Evolutionary conservation across 371 early-diverging fungal genomes (phyloP).

Genomic region (Mortierella sp.): DNA sequence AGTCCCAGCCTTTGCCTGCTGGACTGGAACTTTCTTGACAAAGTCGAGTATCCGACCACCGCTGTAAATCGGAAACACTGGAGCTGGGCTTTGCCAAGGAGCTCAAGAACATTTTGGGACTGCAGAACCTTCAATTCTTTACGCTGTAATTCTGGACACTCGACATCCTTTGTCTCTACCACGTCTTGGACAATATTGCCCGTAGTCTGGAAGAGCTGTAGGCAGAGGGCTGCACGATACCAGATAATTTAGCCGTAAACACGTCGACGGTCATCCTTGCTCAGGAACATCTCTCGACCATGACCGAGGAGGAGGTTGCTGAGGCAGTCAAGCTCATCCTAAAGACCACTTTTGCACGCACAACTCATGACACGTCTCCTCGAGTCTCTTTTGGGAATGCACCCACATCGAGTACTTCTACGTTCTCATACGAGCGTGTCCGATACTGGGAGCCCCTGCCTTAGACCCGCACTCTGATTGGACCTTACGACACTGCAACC

Average conservation of each 20-base stretch:
- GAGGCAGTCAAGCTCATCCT: background rate
- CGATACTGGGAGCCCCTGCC: background rate
- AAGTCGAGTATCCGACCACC: background rate
- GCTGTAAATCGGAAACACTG: background rate
- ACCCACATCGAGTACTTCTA: background rate
- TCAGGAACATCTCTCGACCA: background rate
- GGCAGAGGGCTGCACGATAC: background rate
- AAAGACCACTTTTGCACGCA: background rate
- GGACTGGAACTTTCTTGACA: background rate
- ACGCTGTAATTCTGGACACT: background rate
- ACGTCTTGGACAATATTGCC: background rate
- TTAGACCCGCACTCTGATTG: background rate
- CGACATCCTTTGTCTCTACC: background rate
- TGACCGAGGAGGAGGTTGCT: background rate
- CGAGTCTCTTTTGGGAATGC: background rate
- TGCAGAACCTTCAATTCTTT: background rate
- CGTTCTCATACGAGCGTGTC: conserved; percentile 13
- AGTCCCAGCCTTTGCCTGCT: background rate
- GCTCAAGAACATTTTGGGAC: background rate
- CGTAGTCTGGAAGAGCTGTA: background rate
- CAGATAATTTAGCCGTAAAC: background rate
- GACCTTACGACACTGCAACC: background rate
- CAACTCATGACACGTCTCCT: background rate
- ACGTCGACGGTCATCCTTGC: background rate
- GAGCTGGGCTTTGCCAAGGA: background rate